phyloP scores from a whole-genome alignment of 306 rosid species.

The Myrica gale region DNA sequence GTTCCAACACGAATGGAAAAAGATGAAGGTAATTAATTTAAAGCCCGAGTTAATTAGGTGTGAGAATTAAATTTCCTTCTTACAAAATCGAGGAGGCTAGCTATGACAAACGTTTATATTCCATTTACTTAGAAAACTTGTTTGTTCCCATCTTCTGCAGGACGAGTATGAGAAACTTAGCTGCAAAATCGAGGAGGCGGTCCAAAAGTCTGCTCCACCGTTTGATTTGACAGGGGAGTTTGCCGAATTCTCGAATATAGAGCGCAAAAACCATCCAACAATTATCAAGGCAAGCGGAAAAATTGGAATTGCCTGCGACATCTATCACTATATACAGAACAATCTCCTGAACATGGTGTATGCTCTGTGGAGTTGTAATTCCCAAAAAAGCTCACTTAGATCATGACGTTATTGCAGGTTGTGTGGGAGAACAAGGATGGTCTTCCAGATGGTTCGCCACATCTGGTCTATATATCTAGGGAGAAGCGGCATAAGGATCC shows the following conservation, averaged over 20 bases:
- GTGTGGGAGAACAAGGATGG: slow-evolving; percentile 56
- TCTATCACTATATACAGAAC: too few species aligned
- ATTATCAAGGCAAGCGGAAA: slow-evolving; percentile 42
- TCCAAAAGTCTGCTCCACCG: slow-evolving; percentile 10
- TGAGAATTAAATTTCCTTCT: background rate
- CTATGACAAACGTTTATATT: too few species aligned
- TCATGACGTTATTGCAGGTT: slow-evolving; percentile 24
- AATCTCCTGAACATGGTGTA: background rate
- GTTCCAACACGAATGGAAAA: slow-evolving; percentile 37
- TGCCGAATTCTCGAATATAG: slow-evolving; percentile 33
- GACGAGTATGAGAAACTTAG: slow-evolving; percentile 48
- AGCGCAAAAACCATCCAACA: slow-evolving; percentile 44
- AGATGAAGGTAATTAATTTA: slow-evolving; percentile 35
- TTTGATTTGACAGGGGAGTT: slow-evolving; percentile 30
- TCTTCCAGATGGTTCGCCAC: slow-evolving; percentile 43
- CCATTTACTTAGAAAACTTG: background rate
- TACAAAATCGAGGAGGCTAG: too few species aligned
- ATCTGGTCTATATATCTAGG: slow-evolving; percentile 61
- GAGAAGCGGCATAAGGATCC: slow-evolving; percentile 52
- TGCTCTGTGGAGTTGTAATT: too few species aligned
- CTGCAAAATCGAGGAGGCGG: slow-evolving; percentile 39
- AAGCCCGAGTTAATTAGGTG: background rate
- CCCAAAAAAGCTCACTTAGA: background rate
- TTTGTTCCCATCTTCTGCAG: slow-evolving; percentile 25
- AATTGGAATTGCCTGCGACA: too few species aligned